Evolutionary conservation across 768 basidiomycete genomes (phyloP), one percentile per base, ranked within the genome.

Genomic region (Butyriboletus loyo): DNA sequence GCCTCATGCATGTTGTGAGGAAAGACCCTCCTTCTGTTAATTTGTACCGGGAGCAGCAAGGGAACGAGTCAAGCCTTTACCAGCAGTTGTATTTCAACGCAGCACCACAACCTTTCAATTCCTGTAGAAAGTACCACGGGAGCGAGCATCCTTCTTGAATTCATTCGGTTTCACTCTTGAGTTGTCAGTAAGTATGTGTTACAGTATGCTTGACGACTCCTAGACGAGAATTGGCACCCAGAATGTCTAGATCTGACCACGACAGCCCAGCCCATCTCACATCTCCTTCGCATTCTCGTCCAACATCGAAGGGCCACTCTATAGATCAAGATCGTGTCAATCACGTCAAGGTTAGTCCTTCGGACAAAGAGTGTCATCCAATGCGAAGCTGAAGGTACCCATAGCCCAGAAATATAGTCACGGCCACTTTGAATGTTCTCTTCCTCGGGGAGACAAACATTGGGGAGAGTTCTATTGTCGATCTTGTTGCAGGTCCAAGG

Each of bases 401-500:
- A 30, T 35, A 66, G 65, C 31, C 40, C 38, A 38, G 30, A 31
- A 40, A 30, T 21, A 46, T 49, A 30, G n/a, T 38, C 5, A 24
- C 43, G 27, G 22, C 38, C 2, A 21, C 47, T 40, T 50, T 55
- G 19, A 59, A 65, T 43, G 38, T 65, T 28, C 19, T 65, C 6
- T 54, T 65, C 43, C 30, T 65, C 3, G 65, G 62, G 28, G 65
- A 64, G 48, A 66, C 55, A n/a, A 36, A 36, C 37, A 47, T 56
- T 3, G 59, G 55, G 30, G 50, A 58, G 17, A 17, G 19, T 47
- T 66, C 59, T 49, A 53, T 65, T 19, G 24, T 61, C 53, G 49
- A 66, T 30, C 49, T 65, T 45, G 22, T 56, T 37, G 53, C 50
- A 35, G 48, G 50, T n/a, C 17, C 55, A 41, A 55, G 25, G 31